Base-by-base conservation (phyloP, 352 stramenopile species). In the Globisporangium middletonii region DNA sequence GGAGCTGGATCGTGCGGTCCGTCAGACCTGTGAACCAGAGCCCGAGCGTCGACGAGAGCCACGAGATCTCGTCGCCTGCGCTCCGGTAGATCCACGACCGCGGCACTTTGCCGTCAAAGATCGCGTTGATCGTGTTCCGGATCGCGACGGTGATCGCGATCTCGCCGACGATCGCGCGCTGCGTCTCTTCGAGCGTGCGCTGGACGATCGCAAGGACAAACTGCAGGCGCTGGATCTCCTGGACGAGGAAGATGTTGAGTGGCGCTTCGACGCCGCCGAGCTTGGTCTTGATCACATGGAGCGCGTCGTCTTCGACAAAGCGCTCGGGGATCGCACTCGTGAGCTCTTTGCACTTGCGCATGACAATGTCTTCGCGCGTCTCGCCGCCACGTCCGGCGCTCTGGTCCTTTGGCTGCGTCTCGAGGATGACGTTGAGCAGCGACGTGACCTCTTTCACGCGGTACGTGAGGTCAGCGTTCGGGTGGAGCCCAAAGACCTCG, bases 401-500 rank as follows among this genome's bases (percentile, higher is more conserved):
- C 49, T 74, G 66, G 50, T 84, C 69, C 37, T 77, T 83, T 7
- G 81, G 81, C 43, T 91, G 82, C 3, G 79, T 93, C 50, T 87
- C 77, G 11, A 83, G 56, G 33, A 93, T 79, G 8, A 74, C 79
- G 30, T 76, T 68, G 7, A 93, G 54, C 11, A 93, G 54, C 2
- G 68, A 71, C 13, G 68, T 75, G 0, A 88, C 79, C 68, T 93
- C 79, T 53, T 92, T 89, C n/a, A 90, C 78, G 1, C 79, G 75
- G 51, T 86, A 92, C 16, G 83, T 88, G 11, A 93, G 61, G 46
- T 93, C 79, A 16, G 83, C 83, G 50, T 93, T 93, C 42, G 77
- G 79, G 38, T 93, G 83, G 37, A 93, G 57, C 0, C 83, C 83
- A 62, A 93, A 93, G 13, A 93, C 81, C 50, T 93, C 83, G 0